Conservation (phyloP, 2,329 filamentous ascomycete genomes). For the Verticillium zaregamsianum region DNA sequence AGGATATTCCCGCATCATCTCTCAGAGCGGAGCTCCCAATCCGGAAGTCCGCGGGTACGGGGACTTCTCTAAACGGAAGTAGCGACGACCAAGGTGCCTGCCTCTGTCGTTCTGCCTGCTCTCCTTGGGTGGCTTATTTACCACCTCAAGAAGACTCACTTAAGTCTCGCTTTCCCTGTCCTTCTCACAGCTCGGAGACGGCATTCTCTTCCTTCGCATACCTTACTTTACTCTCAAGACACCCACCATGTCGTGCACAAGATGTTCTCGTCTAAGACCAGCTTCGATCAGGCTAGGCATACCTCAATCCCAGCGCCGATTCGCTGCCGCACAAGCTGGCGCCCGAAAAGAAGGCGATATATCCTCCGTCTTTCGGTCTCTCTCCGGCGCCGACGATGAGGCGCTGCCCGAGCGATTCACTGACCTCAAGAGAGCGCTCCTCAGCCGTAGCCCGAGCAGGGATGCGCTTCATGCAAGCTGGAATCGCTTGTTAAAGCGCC, state of each 20-base stretch:
- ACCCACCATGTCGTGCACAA: background rate
- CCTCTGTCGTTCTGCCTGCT: background rate
- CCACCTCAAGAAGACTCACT: too few species aligned
- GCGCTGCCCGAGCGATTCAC: slow-evolving; percentile 53
- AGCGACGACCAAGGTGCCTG: background rate
- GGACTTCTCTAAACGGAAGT: background rate
- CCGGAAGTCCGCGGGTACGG: background rate
- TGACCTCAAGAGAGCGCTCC: slow-evolving; percentile 49
- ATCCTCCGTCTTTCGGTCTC: slow-evolving; percentile 56
- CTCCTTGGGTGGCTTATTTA: background rate
- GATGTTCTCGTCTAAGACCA: background rate
- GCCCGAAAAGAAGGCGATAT: slow-evolving; percentile 57
- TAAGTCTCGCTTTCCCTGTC: too few species aligned
- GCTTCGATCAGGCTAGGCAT: background rate
- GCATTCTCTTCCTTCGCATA: background rate
- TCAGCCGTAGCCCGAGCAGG: slow-evolving; percentile 29
- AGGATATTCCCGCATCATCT: background rate
- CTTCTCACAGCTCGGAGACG: background rate
- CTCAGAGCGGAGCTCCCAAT: background rate
- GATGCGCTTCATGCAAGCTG: slow-evolving; percentile 42
- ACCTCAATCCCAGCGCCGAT: background rate
- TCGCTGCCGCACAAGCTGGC: background rate
- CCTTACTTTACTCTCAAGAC: background rate
- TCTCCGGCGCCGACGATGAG: slow-evolving; percentile 41
- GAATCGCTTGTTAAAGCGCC: slow-evolving; percentile 38